A percentile compares a stretch with the other conserved stretches of the same genome.
phyloP scores from a whole-genome alignment of 495 filamentous ascomycete genomes.

The Delitschia confertaspora region DNA sequence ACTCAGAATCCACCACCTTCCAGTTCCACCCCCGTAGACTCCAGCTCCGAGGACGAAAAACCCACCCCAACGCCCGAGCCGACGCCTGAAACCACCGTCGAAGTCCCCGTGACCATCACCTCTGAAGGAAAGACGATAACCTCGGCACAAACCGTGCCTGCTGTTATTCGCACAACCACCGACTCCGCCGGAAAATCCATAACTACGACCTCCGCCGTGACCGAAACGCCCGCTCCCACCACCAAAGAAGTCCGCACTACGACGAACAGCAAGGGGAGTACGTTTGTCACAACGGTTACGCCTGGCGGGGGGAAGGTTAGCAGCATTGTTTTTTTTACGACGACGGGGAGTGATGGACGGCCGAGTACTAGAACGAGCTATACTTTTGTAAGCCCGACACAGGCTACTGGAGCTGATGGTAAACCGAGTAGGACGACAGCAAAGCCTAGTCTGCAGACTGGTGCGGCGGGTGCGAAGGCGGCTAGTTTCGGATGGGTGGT shows the following conservation, averaged over 20 bases:
- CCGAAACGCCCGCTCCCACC: conserved; percentile 31
- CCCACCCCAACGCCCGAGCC: conserved; percentile 1
- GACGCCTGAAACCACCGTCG: conserved; percentile 13
- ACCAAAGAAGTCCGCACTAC: conserved; percentile 31
- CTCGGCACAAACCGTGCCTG: conserved; percentile 24
- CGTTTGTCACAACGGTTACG: conserved; percentile 35
- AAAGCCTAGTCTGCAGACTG: conserved; percentile 23
- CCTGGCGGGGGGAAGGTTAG: conserved; percentile 30
- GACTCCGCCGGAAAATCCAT: conserved; percentile 26
- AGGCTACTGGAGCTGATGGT: conserved; percentile 4
- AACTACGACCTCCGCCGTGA: conserved; percentile 27
- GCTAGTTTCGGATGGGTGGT: conserved; percentile 22
- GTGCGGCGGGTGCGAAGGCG: conserved; percentile 15
- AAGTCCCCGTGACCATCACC: conserved; percentile 27
- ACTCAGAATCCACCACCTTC: background rate
- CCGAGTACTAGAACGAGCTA: conserved; percentile 33
- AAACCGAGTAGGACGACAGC: conserved; percentile 2
- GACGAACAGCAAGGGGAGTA: conserved; percentile 31
- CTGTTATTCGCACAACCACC: conserved; percentile 32
- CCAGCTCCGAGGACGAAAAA: conserved; percentile 3
- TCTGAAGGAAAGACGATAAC: conserved; percentile 12
- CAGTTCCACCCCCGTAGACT: conserved; percentile 2
- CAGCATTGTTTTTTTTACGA: conserved; percentile 31
- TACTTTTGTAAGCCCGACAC: conserved; percentile 16
- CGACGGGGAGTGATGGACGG: conserved; percentile 29